Evolutionary conservation across 495 filamentous ascomycete genomes (phyloP).

Genomic region (Penicillium verhagenii): DNA sequence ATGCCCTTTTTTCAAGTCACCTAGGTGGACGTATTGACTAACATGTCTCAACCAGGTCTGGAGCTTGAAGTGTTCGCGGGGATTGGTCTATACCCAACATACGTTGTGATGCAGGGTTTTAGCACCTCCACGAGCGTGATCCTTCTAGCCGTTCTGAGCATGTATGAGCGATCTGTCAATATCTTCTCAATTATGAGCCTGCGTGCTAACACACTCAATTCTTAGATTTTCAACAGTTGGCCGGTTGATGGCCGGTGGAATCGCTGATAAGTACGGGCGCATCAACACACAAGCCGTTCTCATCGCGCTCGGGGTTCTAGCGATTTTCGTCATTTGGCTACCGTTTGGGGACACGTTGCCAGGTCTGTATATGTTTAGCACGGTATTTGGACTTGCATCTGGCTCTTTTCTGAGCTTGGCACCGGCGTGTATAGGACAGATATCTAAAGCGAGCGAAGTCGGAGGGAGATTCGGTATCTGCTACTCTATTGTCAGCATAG

Average conservation of each 20-base stretch:
- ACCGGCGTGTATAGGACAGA: constrained; percentile 60
- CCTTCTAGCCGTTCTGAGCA: constrained; percentile 33
- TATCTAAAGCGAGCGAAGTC: constrained; percentile 62
- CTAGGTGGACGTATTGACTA: not conserved
- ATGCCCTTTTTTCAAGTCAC: not conserved
- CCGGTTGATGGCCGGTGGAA: constrained; percentile 64
- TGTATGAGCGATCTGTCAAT: constrained; percentile 20
- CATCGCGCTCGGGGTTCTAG: constrained; percentile 45
- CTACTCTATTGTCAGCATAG: constrained; percentile 64
- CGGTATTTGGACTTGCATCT: constrained; percentile 59
- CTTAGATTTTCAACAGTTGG: constrained; percentile 48
- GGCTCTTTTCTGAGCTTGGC: constrained; percentile 62
- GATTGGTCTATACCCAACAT: constrained; percentile 52
- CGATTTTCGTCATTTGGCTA: constrained; percentile 57
- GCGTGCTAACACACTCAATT: not conserved
- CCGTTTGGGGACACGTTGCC: constrained; percentile 52
- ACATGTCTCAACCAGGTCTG: constrained; percentile 28
- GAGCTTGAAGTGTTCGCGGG: constrained; percentile 54
- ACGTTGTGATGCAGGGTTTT: constrained; percentile 41
- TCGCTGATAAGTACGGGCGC: constrained; percentile 69
- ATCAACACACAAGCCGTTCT: constrained; percentile 55
- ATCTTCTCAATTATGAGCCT: not conserved
- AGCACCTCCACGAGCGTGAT: constrained; percentile 33
- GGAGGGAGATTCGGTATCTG: constrained; percentile 65
- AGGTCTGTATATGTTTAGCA: constrained; percentile 56